phyloP scores from a whole-genome alignment of 164 flowering plant genomes.

The grape (Vitis vinifera) region DNA sequence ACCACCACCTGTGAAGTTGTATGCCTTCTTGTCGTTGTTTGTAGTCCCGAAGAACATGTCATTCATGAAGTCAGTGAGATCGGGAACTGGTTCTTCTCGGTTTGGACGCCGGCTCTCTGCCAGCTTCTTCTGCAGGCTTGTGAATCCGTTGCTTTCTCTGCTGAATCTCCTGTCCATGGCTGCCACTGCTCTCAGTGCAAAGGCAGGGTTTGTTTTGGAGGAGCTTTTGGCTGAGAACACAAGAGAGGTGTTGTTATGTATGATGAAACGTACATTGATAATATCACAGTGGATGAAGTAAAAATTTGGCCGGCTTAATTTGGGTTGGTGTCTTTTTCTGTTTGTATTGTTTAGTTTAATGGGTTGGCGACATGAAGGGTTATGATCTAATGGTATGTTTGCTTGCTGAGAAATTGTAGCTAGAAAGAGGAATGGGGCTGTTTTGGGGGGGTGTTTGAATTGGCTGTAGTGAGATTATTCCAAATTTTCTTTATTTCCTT shows the following conservation, averaged over 20 bases:
- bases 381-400: background rate
- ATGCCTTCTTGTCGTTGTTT: slow-evolving; percentile 18
- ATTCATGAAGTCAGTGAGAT: slow-evolving; percentile 69
- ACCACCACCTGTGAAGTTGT: slow-evolving; percentile 30
- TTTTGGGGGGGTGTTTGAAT: no score
- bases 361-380: no score
- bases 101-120: slow-evolving; percentile 12
- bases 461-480: no score
- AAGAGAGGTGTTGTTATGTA: background rate
- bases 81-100: slow-evolving; percentile 33
- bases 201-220: slow-evolving; percentile 1
- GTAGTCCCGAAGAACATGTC: slow-evolving; percentile 63
- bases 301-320: slow-evolving; percentile 12
- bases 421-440: no score
- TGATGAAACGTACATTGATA: background rate
- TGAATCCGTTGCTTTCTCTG: slow-evolving; percentile 7
- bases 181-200: background rate
- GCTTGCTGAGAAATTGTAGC: background rate
- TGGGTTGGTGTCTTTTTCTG: background rate
- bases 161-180: slow-evolving; percentile 41
- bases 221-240: background rate
- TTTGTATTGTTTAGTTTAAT: no score
- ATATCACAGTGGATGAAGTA: slow-evolving; percentile 4
- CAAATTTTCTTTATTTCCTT: no score
- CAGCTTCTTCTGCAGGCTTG: slow-evolving; percentile 31